phyloP scores from a whole-genome alignment of 2,329 filamentous ascomycete genomes.

The Cryphonectria nitschkei region DNA sequence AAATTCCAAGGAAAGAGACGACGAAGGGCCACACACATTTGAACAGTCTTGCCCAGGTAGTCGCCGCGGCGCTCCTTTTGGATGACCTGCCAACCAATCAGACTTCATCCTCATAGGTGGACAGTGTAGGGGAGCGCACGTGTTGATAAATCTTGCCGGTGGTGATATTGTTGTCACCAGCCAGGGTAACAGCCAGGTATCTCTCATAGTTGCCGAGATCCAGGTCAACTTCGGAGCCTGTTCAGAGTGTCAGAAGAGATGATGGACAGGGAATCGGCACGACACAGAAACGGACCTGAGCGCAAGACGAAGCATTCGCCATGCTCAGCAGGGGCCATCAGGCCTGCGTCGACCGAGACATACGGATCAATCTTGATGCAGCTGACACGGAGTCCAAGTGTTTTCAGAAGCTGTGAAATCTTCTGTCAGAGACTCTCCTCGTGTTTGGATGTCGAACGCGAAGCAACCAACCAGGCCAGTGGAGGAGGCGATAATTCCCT shows the following conservation, averaged over 20 bases:
- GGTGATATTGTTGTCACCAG: slow-evolving; percentile 91
- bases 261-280: background rate
- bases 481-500: slow-evolving; percentile 30
- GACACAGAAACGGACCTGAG: slow-evolving; percentile 22
- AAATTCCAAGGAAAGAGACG: background rate
- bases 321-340: slow-evolving; percentile 56
- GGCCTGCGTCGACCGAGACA: slow-evolving; percentile 44
- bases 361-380: slow-evolving; percentile 59
- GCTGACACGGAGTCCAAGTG: slow-evolving; percentile 73
- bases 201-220: slow-evolving; percentile 63
- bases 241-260: background rate
- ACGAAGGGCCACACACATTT: slow-evolving; percentile 56
- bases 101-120: background rate
- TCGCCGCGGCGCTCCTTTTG: slow-evolving; percentile 68
- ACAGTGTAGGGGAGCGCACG: slow-evolving; percentile 66
- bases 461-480: slow-evolving; percentile 25
- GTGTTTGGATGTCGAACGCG: background rate
- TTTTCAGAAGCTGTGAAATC: slow-evolving; percentile 68
- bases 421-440: slow-evolving; percentile 19
- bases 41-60: slow-evolving; percentile 87
- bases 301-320: slow-evolving; percentile 88
- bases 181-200: slow-evolving; percentile 82
- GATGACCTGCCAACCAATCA: slow-evolving; percentile 29
- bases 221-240: slow-evolving; percentile 47
- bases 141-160: slow-evolving; percentile 94